Conservation (phyloP, 202 grass and related monocot species). For the Zizania palustris region DNA sequence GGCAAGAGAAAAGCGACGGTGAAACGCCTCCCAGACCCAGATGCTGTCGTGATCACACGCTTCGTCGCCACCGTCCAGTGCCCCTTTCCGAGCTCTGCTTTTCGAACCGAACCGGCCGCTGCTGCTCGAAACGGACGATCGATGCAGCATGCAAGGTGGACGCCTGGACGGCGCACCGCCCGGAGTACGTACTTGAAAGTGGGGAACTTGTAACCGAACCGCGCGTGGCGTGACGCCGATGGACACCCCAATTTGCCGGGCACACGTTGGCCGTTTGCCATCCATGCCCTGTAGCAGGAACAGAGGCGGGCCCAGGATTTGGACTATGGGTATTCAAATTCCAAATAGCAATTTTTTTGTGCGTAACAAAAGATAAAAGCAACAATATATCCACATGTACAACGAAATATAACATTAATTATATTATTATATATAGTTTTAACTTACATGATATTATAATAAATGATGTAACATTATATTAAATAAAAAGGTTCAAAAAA, state of each 20-base stretch:
- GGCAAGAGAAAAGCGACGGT: neutral
- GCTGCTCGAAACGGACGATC: neutral
- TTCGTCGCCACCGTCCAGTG: neutral
- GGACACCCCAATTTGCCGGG: neutral
- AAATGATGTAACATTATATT: no score
- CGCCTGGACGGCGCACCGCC: constrained; percentile 22
- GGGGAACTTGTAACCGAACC: constrained; percentile 40
- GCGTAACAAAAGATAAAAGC: no score
- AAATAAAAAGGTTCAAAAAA: no score
- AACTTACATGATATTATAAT: no score
- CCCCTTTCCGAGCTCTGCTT: neutral
- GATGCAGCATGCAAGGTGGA: neutral
- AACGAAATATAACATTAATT: no score
- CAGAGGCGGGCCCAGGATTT: no score
- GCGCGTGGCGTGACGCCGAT: constrained; percentile 1
- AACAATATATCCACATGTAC: no score
- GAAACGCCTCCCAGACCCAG: neutral
- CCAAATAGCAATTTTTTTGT: no score
- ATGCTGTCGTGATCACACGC: neutral
- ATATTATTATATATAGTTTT: no score
- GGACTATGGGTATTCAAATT: no score
- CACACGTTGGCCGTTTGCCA: neutral
- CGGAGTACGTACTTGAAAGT: neutral
- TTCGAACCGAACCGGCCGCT: neutral
- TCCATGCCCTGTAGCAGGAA: neutral